Evolutionary conservation across 208 protist species (phyloP).

Genomic region (Trypanosoma scelopori): DNA sequence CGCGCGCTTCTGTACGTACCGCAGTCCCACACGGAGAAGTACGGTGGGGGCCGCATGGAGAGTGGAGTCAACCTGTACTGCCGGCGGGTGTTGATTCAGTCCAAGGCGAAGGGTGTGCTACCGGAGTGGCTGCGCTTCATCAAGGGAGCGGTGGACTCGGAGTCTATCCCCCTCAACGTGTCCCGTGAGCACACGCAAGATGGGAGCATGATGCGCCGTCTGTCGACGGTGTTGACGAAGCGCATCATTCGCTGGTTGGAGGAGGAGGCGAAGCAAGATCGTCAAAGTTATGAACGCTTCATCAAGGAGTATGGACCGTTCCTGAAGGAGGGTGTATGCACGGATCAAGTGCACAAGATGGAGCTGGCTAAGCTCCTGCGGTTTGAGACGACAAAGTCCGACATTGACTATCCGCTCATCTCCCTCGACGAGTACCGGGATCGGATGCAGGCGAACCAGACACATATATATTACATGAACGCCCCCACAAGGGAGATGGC

Average conservation of each 20-base stretch:
- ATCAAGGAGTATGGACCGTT: constrained; percentile 94
- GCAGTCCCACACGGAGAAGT: constrained; percentile 96
- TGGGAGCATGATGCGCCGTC: constrained; percentile 91
- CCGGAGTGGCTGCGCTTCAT: constrained; percentile 98
- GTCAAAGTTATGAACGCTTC: constrained; percentile 92
- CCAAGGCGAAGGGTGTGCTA: constrained; percentile 93
- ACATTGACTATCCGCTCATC: constrained; percentile 76
- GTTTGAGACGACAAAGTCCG: constrained; percentile 88
- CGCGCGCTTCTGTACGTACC: constrained; percentile 96
- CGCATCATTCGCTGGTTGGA: constrained; percentile 90
- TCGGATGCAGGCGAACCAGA: constrained; percentile 95
- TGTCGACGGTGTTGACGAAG: constrained; percentile 92
- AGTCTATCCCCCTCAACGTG: constrained; percentile 98
- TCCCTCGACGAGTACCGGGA: constrained; percentile 95
- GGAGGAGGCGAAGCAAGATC: constrained; percentile 92
- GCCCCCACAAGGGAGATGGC: constrained; percentile 89
- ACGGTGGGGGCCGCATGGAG: constrained; percentile 95
- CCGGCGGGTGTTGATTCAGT: constrained; percentile 95
- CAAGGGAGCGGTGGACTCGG: constrained; percentile 97
- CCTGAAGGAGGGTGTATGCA: constrained; percentile 96
- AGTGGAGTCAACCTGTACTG: constrained; percentile 95
- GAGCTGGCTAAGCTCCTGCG: constrained; percentile 93
- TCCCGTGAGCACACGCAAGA: constrained; percentile 98
- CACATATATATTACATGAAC: constrained; percentile 96
- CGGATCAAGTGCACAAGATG: constrained; percentile 94